Evolutionary conservation across 2,329 filamentous ascomycete species (phyloP), one percentile per base, ranked within the genome.

Genomic region (Graphilbum ipis-grandicollis): DNA sequence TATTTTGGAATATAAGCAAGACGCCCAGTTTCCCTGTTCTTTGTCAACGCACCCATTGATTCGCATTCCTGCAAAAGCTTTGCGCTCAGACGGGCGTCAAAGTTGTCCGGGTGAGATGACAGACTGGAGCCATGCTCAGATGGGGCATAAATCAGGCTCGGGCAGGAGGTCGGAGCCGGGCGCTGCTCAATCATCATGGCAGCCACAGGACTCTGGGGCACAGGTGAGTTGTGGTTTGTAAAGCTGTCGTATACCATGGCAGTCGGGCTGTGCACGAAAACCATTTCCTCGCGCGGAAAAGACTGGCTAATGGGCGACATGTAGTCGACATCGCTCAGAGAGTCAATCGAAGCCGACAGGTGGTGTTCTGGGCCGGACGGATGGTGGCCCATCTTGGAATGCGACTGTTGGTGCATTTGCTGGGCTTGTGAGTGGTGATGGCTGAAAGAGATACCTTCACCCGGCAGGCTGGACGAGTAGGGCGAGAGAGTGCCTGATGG

Each of bases 321-420:
- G 54, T 75, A 76, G 47, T 75, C 71, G 40, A 68, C 63, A 19
- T 76, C 71, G 49, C 68, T 74, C 38, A 76, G 59, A 3, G 71
- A 67, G 44, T 75, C 71, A 39, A 71, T 58, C 1, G 68, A 68
- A 0, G 66, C 62, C 1, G 67, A 66, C 22, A 72, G 56, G 33
- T 62, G 57, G 22, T 68, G 65, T 5, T 45, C 44, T 0, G 35
- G 56, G 56, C 42, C 64, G 56, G 41, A 62, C 50, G 31, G 58
- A 52, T 43, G 48, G 40, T 48, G 57, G 41, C 40, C 57, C 44
- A 43, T 46, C 41, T 54, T 50, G 42, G 65, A 54, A 53, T 46
- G 62, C 21, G 18, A 28, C 9, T 26, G 33, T 15, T 25, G 22
- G 18, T 34, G 33, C 12, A n/a, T 38, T 6, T 34, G 31, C 17